phyloP scores from a whole-genome alignment of 495 filamentous ascomycete genomes.

The Talaromyces thailandensis region DNA sequence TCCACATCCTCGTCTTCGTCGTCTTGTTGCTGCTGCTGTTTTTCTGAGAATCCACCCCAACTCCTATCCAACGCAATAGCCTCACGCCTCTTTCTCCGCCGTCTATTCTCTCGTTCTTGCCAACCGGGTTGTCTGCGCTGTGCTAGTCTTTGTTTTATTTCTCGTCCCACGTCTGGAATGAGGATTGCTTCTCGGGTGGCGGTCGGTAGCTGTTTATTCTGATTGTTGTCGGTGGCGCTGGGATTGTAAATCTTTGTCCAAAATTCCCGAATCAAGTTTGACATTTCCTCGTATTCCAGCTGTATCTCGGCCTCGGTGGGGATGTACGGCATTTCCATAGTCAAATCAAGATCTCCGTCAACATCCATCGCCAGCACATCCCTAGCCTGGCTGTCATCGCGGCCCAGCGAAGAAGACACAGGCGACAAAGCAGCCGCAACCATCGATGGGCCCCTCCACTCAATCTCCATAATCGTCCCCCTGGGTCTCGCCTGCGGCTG shows the following conservation, averaged over 20 bases:
- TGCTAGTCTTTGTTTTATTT: constrained; percentile 16
- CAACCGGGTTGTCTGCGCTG: constrained; percentile 1
- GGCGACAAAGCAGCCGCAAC: constrained; percentile 11
- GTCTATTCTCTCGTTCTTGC: not conserved
- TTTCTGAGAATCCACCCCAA: not conserved
- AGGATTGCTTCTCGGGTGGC: constrained; percentile 31
- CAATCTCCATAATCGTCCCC: constrained; percentile 35
- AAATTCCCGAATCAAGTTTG: constrained; percentile 34
- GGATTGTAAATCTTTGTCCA: constrained; percentile 22
- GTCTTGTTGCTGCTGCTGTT: constrained; percentile 4
- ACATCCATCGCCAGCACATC: constrained; percentile 4
- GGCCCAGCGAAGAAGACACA: not conserved
- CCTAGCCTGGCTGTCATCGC: not conserved
- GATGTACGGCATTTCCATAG: constrained; percentile 20
- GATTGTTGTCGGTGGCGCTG: not conserved
- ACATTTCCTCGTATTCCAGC: constrained; percentile 30
- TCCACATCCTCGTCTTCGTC: constrained; percentile 23
- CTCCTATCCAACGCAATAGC: constrained; percentile 1
- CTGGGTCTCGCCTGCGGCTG: constrained; percentile 27
- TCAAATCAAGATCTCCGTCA: constrained; percentile 17
- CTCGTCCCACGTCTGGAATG: constrained; percentile 31
- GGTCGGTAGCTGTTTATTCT: not conserved
- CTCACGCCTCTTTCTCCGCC: not conserved
- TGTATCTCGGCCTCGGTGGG: constrained; percentile 27
- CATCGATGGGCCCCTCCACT: constrained; percentile 34